Base-by-base conservation (phyloP, 2,329 filamentous ascomycete genomes). In the Trichoderma aggressivum region DNA sequence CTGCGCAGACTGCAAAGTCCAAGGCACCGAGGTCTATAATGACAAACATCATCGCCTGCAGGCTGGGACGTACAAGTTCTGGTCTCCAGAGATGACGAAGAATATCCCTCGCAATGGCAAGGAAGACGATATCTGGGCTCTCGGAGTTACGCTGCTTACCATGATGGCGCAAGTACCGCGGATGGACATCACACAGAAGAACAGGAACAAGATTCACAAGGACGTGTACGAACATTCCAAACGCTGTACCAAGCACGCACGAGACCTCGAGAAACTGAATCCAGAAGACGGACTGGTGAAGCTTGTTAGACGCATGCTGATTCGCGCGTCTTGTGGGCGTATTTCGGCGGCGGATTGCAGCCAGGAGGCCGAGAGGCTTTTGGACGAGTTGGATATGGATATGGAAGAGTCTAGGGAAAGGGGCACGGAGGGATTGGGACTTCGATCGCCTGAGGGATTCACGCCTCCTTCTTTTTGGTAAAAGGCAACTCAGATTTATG, bases 121-220 rank as follows among this genome's bases (percentile, higher is more conserved):
- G 14, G 74, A 73, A 7, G 79, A 81, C 47, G 79, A 81, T n/a
- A 74, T 80, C 5, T 81, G 79, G 79, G 79, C 79, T 5, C 71
- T 81, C 7, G 79, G 79, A 0, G 71, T 80, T 18, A 76, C 78
- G 3, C 58, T 79, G 24, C 74, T 80, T 14, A 76, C 74, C 1
- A 78, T 80, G 78, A 72, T 79, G 65, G 74, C 67, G 10, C 79
- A 79, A 71, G 75, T 69, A 75, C 79, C 79, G 14, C 59, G 16
- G 39, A 69, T 76, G 28, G 21, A 32, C 7, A 63, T 50, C 11
- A 21, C 43, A 65, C 5, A 70, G 68, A 3, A 71, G 74, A 21
- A 66, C 74, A 4, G 74, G 75, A 11, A 18, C 75, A 24, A 21
- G 2, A 7, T 53, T 24, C 10, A 24, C 5, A 2, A 7, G 10